Conservation (phyloP, 208 protist species). For the Leishmania braziliensis region DNA sequence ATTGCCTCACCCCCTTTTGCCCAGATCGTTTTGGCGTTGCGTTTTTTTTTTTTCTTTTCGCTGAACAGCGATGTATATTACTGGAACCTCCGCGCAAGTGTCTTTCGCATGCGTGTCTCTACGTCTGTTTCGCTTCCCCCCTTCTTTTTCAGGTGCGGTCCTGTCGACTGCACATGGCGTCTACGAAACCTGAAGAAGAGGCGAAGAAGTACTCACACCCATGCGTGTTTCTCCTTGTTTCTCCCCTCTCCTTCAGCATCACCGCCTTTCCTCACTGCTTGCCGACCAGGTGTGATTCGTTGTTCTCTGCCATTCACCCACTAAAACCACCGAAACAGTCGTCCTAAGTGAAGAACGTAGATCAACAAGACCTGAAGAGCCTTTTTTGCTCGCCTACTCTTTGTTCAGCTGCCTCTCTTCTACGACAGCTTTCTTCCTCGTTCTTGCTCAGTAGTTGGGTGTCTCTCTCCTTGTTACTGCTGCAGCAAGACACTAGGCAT, state of each 20-base stretch:
- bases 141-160: constrained; percentile 9
- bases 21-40: too few species aligned
- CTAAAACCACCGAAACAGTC: not conserved
- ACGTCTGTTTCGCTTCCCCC: not conserved
- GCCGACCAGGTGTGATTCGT: not conserved
- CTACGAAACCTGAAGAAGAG: not conserved
- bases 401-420: not conserved
- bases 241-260: not conserved
- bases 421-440: not conserved
- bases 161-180: not conserved
- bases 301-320: not conserved
- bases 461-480: not conserved
- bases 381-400: not conserved
- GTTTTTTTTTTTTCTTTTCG: constrained; percentile 12
- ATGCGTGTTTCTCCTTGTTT: not conserved
- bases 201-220: not conserved
- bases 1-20: not conserved
- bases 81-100: constrained; percentile 3
- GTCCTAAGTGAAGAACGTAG: not conserved
- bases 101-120: constrained; percentile 14
- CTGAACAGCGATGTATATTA: constrained; percentile 10
- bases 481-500: not conserved
- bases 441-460: not conserved
- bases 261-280: not conserved
- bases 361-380: not conserved